Conservation (phyloP, 345 rosid genomes). For the Populus pruinosa region DNA sequence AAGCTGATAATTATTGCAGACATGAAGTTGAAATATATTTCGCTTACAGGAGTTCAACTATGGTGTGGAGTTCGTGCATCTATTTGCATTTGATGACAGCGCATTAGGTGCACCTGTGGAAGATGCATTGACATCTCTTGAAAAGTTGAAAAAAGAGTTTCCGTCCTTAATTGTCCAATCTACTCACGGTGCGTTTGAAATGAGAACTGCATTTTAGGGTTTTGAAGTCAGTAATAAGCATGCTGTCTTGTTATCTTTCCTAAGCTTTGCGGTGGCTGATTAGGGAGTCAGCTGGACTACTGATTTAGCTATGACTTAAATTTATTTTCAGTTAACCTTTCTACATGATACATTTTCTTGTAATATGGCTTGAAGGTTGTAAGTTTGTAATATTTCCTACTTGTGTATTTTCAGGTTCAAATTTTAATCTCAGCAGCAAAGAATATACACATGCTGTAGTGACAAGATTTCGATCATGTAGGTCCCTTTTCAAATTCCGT, state of each 20-base stretch:
- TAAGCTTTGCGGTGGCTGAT: neutral
- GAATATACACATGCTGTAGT: constrained; percentile 66
- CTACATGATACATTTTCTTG: neutral
- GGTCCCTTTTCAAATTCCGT: constrained; percentile 14
- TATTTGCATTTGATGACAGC: constrained; percentile 53
- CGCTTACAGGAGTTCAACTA: constrained; percentile 69
- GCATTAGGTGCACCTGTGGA: constrained; percentile 43
- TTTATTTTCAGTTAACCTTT: neutral
- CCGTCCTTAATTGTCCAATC: constrained; percentile 74
- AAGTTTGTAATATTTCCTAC: neutral
- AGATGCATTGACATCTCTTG: constrained; percentile 65
- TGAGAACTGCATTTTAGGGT: neutral
- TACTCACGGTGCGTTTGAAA: constrained; percentile 56
- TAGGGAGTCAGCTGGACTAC: neutral
- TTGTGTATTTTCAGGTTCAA: constrained; percentile 51
- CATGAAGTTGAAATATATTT: constrained; percentile 10
- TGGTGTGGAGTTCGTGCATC: constrained; percentile 76
- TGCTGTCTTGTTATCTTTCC: constrained; percentile 5
- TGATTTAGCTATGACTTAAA: neutral
- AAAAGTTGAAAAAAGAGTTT: constrained; percentile 40
- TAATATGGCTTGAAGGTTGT: neutral
- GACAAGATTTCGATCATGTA: constrained; percentile 71
- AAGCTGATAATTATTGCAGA: constrained; percentile 7
- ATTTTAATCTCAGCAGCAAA: constrained; percentile 56
- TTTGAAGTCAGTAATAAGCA: constrained; percentile 1